These are phyloP conservation scores for Eucalyptus tenuipes DNA, from an alignment of 345 rosid genomes.

Conservation along the genomic window DNA sequence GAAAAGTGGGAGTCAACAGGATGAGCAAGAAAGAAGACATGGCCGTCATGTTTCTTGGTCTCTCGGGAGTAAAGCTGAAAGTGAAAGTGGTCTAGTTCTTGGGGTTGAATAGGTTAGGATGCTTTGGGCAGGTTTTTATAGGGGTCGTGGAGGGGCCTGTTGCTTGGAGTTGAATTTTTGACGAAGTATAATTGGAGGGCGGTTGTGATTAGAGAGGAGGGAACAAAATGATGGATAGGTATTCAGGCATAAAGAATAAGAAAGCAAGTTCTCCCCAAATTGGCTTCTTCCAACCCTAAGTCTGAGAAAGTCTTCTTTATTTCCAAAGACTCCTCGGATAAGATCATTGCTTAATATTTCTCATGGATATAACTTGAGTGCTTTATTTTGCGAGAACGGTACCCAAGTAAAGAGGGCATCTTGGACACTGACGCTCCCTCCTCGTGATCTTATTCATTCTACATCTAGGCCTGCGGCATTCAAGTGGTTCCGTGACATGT, in stretches of 20 bases:
- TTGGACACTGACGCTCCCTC: not conserved
- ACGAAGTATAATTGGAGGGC: not conserved
- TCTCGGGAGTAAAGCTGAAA: constrained; percentile 2
- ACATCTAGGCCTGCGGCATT: not conserved
- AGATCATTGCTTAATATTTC: not conserved
- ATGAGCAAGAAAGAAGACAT: constrained; percentile 16
- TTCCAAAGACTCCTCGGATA: not conserved
- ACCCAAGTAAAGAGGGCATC: not conserved
- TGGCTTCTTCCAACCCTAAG: not conserved
- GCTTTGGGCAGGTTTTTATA: constrained; percentile 34
- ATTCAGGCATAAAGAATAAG: not conserved
- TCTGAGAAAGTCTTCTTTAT: not conserved
- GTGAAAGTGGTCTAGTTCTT: not conserved
- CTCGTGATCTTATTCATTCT: not conserved
- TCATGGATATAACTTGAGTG: not conserved
- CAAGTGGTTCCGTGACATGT: not conserved
- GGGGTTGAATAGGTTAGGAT: not conserved
- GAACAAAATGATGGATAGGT: constrained; percentile 40
- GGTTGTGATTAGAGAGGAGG: constrained; percentile 9
- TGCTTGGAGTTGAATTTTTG: constrained; percentile 38
- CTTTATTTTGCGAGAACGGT: not conserved
- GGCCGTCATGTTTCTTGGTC: constrained; percentile 17
- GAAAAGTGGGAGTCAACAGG: constrained; percentile 13
- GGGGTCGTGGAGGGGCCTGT: constrained; percentile 19
- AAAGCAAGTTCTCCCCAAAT: not conserved